Conservation (phyloP, 257 asterid genomes). For the Euphrasia confusa region DNA sequence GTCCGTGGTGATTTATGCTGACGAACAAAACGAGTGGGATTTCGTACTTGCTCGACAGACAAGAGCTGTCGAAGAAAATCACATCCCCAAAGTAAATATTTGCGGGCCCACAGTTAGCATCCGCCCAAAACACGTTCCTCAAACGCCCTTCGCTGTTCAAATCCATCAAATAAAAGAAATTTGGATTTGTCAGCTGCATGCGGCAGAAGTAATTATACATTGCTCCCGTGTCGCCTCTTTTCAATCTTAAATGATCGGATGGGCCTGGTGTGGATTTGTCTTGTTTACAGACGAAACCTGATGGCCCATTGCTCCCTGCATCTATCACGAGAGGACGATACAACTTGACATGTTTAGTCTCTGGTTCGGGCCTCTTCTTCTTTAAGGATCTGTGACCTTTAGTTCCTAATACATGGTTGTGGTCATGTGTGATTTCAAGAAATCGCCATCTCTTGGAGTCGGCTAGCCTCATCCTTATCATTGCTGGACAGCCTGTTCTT, state of each 20-base stretch:
- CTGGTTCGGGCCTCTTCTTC: slow-evolving; percentile 41
- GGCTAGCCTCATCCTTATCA: slow-evolving; percentile 65
- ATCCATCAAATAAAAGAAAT: slow-evolving; percentile 59
- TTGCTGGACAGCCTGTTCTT: slow-evolving; percentile 82
- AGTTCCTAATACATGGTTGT: slow-evolving; percentile 65
- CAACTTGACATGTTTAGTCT: slow-evolving; percentile 50
- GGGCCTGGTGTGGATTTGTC: slow-evolving; percentile 30
- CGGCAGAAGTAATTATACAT: slow-evolving; percentile 67
- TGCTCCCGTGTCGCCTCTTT: slow-evolving; percentile 63
- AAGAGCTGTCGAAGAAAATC: slow-evolving; percentile 56
- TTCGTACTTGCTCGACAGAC: slow-evolving; percentile 66
- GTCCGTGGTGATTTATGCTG: slow-evolving; percentile 79
- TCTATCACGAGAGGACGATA: slow-evolving; percentile 58
- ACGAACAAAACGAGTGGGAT: slow-evolving; percentile 67
- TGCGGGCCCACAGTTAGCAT: slow-evolving; percentile 59
- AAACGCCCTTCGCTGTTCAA: slow-evolving; percentile 55
- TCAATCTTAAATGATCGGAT: slow-evolving; percentile 41
- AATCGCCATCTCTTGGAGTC: slow-evolving; percentile 76
- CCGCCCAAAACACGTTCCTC: slow-evolving; percentile 67
- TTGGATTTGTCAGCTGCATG: slow-evolving; percentile 64
- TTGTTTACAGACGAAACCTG: slow-evolving; percentile 27
- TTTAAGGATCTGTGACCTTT: slow-evolving; percentile 47
- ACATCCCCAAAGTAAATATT: slow-evolving; percentile 60
- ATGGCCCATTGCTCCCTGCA: slow-evolving; percentile 34
- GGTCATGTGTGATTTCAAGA: slow-evolving; percentile 65